Evolutionary conservation across 768 basidiomycete genomes (phyloP), one percentile per base, ranked within the genome.

Genomic region (Nidula microcarpa): DNA sequence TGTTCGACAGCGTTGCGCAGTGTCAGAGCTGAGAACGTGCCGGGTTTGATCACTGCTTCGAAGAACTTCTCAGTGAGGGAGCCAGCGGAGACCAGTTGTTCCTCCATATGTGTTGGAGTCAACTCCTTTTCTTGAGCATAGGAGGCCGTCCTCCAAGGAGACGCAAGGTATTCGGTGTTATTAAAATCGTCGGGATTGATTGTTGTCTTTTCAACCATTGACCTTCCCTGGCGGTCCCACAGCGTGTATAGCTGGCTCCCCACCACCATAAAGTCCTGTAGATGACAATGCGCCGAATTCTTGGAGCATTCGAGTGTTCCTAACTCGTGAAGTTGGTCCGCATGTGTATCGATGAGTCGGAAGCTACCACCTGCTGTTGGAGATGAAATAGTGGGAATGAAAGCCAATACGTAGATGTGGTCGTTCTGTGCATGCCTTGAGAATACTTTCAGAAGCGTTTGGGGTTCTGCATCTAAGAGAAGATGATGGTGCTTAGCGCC

Each of bases 21-120:
- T 7, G 94, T 92, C 35, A 89, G 69, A 2, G 82, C 73, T 7
- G 95, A 95, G 69, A 97, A 98, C 49, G 91, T 78, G 17, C 91
- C 92, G 0, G 96, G 94, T 33, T 86, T 80, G 77, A 95, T 85
- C 57, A 97, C 76, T 44, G 86, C 90, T 50, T 85, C 77, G 62
- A 94, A 78, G 69, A 94, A 94, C 57, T 87, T 87, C 53, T 86
- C 86, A 0, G 87, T 77, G 60, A 95, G 67, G 2, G 89, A 89
- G 33, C 85, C 86, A 23, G 83, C 78, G 33, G 81, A 74, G 52
- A 87, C 71, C 53, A 96, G 80, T 50, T 87, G 78, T 59, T 92
- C 91, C 60, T 95, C 94, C 59, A 98, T 85, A 68, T 90, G 87
- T n/a, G 86, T 83, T 14, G 94, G 89, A 0, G 90, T 90, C 61